phyloP scores from a whole-genome alignment of 2,329 filamentous ascomycete genomes.

The Arthrobotrys entomopaga region DNA sequence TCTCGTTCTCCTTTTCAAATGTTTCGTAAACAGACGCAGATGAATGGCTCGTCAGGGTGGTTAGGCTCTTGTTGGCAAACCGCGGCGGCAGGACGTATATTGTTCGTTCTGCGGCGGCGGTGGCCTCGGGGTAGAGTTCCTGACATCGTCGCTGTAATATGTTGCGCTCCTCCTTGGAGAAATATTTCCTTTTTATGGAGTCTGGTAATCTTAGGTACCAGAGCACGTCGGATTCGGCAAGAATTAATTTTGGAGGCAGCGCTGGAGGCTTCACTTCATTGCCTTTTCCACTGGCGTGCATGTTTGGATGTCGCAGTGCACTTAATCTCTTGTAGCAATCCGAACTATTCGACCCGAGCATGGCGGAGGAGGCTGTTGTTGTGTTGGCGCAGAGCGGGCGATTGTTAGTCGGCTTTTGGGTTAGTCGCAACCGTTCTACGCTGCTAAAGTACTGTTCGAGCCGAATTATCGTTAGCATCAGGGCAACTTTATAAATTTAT shows the following conservation, averaged over 20 bases:
- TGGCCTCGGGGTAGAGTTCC: conserved; percentile 68
- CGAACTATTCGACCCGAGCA: conserved; percentile 56
- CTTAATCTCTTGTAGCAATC: conserved; percentile 52
- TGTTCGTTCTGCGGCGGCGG: conserved; percentile 70
- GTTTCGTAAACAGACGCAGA: conserved; percentile 56
- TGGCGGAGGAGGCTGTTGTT: conserved; percentile 59
- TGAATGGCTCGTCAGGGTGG: conserved; percentile 60
- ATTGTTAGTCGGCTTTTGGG: conserved; percentile 63
- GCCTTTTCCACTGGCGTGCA: conserved; percentile 56
- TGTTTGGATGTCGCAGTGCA: conserved; percentile 44
- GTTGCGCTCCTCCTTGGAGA: conserved; percentile 77
- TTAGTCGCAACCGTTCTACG: conserved; percentile 75
- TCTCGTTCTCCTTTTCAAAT: conserved; percentile 43
- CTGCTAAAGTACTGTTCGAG: conserved; percentile 74
- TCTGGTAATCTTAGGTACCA: conserved; percentile 78
- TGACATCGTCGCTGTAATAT: conserved; percentile 69
- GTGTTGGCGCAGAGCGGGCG: conserved; percentile 40
- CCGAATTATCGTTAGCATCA: conserved; percentile 21
- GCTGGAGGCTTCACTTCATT: conserved; percentile 27
- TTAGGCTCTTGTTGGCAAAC: conserved; percentile 61
- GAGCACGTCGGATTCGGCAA: conserved; percentile 69
- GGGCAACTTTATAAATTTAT: conserved; percentile 33
- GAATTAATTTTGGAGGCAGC: conserved; percentile 59
- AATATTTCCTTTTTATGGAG: conserved; percentile 76
- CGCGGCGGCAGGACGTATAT: conserved; percentile 66